Conservation (phyloP, 306 rosid genomes). For the Rosa persica region DNA sequence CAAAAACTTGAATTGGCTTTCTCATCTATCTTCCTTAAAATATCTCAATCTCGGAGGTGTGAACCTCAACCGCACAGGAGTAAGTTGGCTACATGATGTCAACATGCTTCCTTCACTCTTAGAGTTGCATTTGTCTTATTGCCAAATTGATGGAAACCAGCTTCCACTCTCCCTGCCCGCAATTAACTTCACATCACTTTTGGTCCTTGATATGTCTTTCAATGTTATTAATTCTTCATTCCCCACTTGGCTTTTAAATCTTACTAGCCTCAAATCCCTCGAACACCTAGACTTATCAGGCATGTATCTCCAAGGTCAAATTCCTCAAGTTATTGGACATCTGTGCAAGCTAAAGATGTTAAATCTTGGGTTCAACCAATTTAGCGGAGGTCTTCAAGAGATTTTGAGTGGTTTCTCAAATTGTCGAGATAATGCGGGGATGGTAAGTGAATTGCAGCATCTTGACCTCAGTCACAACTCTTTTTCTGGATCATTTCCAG, state of each 20-base stretch:
- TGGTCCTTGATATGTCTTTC: neutral
- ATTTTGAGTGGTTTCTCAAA: neutral
- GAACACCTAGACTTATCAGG: neutral
- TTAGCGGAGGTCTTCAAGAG: conserved; percentile 5
- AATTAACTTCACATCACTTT: neutral
- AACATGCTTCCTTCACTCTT: conserved; percentile 6
- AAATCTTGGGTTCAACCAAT: neutral
- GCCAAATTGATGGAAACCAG: neutral
- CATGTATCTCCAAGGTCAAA: neutral
- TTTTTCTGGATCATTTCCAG: neutral
- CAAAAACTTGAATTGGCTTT: conserved; percentile 25
- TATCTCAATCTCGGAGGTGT: conserved; percentile 26
- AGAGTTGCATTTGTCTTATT: neutral
- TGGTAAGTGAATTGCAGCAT: neutral
- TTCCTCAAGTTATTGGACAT: neutral
- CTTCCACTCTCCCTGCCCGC: neutral
- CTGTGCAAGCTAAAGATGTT: conserved; percentile 10
- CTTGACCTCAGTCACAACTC: neutral
- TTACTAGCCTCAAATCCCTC: neutral
- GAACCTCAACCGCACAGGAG: conserved; percentile 20
- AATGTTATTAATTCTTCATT: neutral
- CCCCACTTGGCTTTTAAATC: conserved; percentile 27
- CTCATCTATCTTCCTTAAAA: conserved; percentile 33
- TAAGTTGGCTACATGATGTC: conserved; percentile 1
- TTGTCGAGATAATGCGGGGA: neutral